These are phyloP conservation scores for Venturia carpophila DNA, from an alignment of 2,329 filamentous ascomycete species.

Conservation along the genomic window DNA sequence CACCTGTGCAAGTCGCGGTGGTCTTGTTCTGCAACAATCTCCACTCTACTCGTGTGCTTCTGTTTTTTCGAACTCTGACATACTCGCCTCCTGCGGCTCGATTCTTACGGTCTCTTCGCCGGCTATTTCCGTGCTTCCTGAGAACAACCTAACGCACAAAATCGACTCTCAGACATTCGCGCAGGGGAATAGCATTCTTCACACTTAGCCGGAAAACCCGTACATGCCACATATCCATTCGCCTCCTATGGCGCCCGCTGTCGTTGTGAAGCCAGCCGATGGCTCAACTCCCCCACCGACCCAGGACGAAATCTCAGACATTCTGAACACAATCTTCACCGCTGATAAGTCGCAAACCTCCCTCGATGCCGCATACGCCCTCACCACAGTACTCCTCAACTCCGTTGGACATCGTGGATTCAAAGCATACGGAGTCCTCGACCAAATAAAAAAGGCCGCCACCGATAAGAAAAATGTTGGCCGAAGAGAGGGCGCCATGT, in stretches of 20 bases:
- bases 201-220: conserved; percentile 1
- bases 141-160: neutral
- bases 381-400: conserved; percentile 57
- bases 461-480: conserved; percentile 87
- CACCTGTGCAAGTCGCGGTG: conserved; percentile 11
- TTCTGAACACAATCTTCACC: conserved; percentile 39
- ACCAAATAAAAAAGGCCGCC: conserved; percentile 67
- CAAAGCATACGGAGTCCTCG: conserved; percentile 53
- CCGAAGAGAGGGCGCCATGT: conserved; percentile 84
- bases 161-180: neutral
- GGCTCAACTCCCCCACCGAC: conserved; percentile 34
- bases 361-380: conserved; percentile 56
- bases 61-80: neutral
- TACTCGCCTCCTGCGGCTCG: neutral
- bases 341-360: conserved; percentile 48
- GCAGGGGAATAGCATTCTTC: neutral
- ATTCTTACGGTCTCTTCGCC: neutral
- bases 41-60: neutral
- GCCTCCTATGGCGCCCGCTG: conserved; percentile 40
- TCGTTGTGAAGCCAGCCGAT: conserved; percentile 40
- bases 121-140: neutral
- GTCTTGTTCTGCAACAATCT: conserved; percentile 10
- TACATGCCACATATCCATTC: conserved; percentile 45
- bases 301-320: conserved; percentile 38
- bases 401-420: conserved; percentile 58